phyloP scores from a whole-genome alignment of 1,139 yeast species.

The Magnusiomyces sp. region DNA sequence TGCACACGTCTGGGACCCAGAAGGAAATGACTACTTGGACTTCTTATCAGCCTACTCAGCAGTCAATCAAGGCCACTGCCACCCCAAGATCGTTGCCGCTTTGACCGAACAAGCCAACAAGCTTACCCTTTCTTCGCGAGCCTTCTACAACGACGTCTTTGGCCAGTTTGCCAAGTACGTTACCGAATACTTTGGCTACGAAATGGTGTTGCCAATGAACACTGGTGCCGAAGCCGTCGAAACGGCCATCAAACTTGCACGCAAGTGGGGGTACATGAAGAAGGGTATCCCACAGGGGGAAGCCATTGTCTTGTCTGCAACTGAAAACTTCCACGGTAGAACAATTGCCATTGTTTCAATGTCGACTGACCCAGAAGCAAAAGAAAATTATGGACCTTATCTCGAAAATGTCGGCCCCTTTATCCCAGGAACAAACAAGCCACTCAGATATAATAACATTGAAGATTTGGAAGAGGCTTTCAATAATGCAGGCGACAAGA shows the following conservation, averaged over 20 bases:
- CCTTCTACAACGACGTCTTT: constrained; percentile 84
- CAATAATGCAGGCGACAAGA: constrained; percentile 75
- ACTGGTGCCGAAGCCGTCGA: constrained; percentile 99
- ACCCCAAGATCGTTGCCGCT: constrained; percentile 83
- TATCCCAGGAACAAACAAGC: constrained; percentile 46
- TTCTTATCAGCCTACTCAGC: constrained; percentile 92
- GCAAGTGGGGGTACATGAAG: constrained; percentile 93
- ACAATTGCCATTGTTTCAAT: constrained; percentile 91
- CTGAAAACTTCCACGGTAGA: constrained; percentile 91
- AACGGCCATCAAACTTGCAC: constrained; percentile 85
- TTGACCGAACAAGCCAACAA: constrained; percentile 78
- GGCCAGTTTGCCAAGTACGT: constrained; percentile 82
- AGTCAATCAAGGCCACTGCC: constrained; percentile 97
- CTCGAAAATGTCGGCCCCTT: constrained; percentile 74
- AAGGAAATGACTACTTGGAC: constrained; percentile 61
- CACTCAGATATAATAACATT: constrained; percentile 39
- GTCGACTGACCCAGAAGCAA: constrained; percentile 95
- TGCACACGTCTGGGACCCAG: constrained; percentile 97
- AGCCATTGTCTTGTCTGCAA: constrained; percentile 82
- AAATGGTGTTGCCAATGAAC: constrained; percentile 93
- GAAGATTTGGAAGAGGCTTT: constrained; percentile 84
- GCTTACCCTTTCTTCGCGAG: constrained; percentile 83
- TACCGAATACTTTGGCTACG: constrained; percentile 84
- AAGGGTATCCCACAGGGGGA: constrained; percentile 77
- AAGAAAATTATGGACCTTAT: constrained; percentile 84